phyloP scores from a whole-genome alignment of 371 early-diverging fungal genomes.

The Mortierella sp. region DNA sequence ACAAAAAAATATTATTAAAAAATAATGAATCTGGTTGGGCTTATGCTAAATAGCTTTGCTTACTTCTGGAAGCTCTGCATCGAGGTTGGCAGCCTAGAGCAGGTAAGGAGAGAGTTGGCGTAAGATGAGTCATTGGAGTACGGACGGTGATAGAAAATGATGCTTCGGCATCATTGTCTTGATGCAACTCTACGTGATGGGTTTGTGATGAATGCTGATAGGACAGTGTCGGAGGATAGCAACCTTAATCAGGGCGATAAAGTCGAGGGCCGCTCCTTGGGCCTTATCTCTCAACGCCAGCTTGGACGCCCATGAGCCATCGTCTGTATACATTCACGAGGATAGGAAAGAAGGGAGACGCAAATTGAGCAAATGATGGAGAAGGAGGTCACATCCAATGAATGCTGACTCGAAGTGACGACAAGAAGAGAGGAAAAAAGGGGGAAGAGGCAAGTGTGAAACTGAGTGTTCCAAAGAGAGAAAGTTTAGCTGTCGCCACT shows the following conservation, averaged over 20 bases:
- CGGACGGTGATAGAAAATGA: no score
- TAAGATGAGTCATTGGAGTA: no score
- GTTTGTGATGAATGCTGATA: no score
- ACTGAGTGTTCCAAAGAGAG: no score
- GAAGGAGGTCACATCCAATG: background rate
- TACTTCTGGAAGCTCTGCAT: slow-evolving; percentile 38
- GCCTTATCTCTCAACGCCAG: slow-evolving; percentile 42
- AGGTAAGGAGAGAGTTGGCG: background rate
- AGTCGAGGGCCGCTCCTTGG: slow-evolving; percentile 33
- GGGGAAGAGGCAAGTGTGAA: background rate
- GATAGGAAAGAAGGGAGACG: background rate
- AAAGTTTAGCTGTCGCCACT: no score
- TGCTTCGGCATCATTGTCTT: no score
- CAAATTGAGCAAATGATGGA: background rate
- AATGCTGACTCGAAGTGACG: background rate
- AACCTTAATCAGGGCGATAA: slow-evolving; percentile 45
- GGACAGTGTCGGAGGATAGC: background rate
- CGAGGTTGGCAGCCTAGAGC: slow-evolving; percentile 24
- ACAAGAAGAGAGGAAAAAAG: background rate
- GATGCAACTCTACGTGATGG: no score
- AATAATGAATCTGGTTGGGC: background rate
- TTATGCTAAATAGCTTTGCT: no score
- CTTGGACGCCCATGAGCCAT: slow-evolving; percentile 49
- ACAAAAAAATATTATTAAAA: background rate
- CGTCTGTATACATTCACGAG: slow-evolving; percentile 39